These are phyloP conservation scores for Urtica urens DNA, from an alignment of 306 rosid species.

Conservation along the genomic window DNA sequence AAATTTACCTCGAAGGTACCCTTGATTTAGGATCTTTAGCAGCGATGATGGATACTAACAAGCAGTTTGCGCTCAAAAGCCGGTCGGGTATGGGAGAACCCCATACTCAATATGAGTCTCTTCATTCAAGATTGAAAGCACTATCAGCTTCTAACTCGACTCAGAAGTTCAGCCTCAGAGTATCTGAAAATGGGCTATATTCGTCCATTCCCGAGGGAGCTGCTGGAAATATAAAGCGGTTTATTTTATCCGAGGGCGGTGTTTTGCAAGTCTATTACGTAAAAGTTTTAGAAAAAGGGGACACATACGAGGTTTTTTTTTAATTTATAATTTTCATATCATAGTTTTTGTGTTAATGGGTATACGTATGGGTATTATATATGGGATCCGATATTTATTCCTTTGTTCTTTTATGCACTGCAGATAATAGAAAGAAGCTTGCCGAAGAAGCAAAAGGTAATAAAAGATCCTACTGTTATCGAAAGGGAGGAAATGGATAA, in stretches of 20 bases:
- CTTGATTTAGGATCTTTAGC: slow-evolving; percentile 96
- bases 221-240: slow-evolving; percentile 85
- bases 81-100: slow-evolving; percentile 80
- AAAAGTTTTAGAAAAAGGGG: slow-evolving; percentile 99
- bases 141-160: slow-evolving; percentile 47
- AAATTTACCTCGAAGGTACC: slow-evolving; percentile 74
- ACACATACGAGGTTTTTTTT: slow-evolving; percentile 98
- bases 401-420: slow-evolving; percentile 18
- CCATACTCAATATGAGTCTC: slow-evolving; percentile 57
- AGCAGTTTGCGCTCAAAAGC: slow-evolving; percentile 48
- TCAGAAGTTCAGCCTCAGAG: slow-evolving; percentile 60
- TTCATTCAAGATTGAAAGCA: slow-evolving; percentile 69
- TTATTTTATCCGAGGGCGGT: slow-evolving; percentile 92
- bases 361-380: background rate
- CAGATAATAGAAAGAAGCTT: slow-evolving; percentile 95
- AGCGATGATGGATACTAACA: slow-evolving; percentile 76
- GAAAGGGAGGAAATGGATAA: slow-evolving; percentile 89
- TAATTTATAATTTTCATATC: no score
- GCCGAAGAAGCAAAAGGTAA: slow-evolving; percentile 68
- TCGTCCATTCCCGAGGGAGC: slow-evolving; percentile 97
- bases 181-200: slow-evolving; percentile 56
- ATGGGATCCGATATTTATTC: slow-evolving; percentile 2
- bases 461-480: slow-evolving; percentile 66
- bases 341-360: no score
- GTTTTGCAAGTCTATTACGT: slow-evolving; percentile 83